Percentiles rank a stretch among this genome's conserved stretches.
These are phyloP conservation scores for Blastobotrys apis DNA, from an alignment of 1,139 yeast species.

Conservation along the genomic window DNA sequence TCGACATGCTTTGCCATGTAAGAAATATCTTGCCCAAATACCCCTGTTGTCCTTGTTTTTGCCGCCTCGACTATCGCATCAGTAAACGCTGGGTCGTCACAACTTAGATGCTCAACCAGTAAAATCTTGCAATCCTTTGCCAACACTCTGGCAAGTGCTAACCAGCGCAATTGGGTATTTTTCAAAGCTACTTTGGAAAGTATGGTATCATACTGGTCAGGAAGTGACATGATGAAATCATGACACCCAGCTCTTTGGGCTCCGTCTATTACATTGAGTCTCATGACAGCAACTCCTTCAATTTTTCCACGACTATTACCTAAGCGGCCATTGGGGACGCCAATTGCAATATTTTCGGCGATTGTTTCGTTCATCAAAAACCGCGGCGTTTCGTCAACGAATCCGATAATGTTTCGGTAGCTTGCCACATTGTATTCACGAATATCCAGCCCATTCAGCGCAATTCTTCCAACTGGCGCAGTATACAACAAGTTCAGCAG, in stretches of 20 bases:
- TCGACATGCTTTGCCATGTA: constrained; percentile 3
- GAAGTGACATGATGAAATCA: constrained; percentile 4
- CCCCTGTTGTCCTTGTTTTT: not conserved
- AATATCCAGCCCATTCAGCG: constrained; percentile 1
- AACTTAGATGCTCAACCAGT: constrained; percentile 2
- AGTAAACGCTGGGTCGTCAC: constrained; percentile 1
- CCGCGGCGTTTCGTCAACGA: constrained; percentile 6
- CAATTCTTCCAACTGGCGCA: not conserved
- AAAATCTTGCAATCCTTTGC: constrained; percentile 3
- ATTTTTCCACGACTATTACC: not conserved
- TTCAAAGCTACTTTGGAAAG: constrained; percentile 1
- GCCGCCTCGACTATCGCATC: constrained; percentile 3
- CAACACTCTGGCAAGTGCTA: constrained; percentile 10
- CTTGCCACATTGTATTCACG: constrained; percentile 3
- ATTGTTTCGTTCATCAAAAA: constrained; percentile 6
- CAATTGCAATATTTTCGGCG: constrained; percentile 12
- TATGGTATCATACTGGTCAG: constrained; percentile 2
- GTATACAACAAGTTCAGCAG: constrained; percentile 3
- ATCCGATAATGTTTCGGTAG: constrained; percentile 6
- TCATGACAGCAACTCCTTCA: constrained; percentile 1
- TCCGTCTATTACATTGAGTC: constrained; percentile 2
- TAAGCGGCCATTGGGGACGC: not conserved
- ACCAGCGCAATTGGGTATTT: constrained; percentile 1
- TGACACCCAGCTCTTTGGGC: constrained; percentile 5
- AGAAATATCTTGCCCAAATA: constrained; percentile 6